phyloP scores from a whole-genome alignment of 163 green algal genomes.

The Scenedesmus sp. region DNA sequence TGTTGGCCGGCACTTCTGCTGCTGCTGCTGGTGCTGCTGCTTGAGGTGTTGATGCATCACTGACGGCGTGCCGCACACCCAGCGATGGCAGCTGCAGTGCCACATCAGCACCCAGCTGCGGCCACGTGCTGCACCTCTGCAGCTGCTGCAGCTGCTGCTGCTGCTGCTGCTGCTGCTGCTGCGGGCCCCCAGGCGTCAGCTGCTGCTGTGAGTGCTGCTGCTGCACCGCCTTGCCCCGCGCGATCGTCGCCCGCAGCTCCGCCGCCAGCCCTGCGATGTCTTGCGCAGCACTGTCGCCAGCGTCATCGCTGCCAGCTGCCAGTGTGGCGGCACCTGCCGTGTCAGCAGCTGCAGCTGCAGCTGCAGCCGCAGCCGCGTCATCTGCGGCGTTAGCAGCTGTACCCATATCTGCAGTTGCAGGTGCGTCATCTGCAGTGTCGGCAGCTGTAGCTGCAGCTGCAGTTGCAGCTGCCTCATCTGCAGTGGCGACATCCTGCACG shows the following conservation, averaged over 20 bases:
- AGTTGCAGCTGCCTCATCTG: background rate
- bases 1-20: background rate
- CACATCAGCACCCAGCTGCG: background rate
- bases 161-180: slow-evolving; percentile 11
- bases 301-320: background rate
- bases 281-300: background rate
- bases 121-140: background rate
- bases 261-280: background rate
- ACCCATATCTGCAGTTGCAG: background rate
- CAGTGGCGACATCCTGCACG: background rate
- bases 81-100: background rate
- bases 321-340: background rate
- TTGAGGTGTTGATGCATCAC: background rate
- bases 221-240: background rate
- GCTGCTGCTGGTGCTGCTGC: background rate
- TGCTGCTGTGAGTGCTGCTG: background rate
- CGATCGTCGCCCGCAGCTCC: background rate
- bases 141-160: background rate
- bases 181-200: background rate
- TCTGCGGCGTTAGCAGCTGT: background rate
- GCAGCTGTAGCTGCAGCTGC: background rate
- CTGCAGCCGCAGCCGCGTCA: too few species aligned
- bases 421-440: background rate
- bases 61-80: background rate
- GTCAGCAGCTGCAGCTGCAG: background rate